Evolutionary conservation across 108 stramenopile genomes (phyloP).

Genomic region (Nitzschia inconspicua): DNA sequence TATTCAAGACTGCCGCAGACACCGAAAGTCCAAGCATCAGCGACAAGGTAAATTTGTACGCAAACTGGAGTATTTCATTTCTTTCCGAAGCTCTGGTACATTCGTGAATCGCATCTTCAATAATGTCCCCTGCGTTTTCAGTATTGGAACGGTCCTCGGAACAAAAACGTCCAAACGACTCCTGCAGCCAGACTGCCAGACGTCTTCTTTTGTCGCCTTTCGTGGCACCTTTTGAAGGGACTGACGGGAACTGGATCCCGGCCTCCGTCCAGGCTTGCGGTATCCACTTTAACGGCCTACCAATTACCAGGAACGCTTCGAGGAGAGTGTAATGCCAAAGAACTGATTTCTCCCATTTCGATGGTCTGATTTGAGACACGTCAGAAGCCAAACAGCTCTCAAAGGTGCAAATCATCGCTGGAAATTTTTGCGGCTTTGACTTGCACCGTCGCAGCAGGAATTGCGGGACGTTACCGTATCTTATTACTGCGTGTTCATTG

Average conservation of each 20-base stretch:
- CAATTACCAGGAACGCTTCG: conserved; percentile 25
- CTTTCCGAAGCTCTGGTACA: conserved; percentile 1
- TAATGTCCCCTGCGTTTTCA: too few species aligned
- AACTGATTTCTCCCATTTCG: conserved; percentile 12
- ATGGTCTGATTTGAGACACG: conserved; percentile 3
- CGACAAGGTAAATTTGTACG: conserved; percentile 15
- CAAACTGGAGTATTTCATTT: conserved; percentile 4
- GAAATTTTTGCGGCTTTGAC: conserved; percentile 2
- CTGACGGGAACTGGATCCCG: conserved; percentile 20
- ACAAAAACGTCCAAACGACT: not conserved
- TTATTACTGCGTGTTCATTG: not conserved
- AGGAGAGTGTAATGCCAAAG: conserved; percentile 18
- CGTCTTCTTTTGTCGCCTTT: not conserved
- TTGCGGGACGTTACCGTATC: conserved; percentile 2
- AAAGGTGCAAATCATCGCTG: conserved; percentile 23
- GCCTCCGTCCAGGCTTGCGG: conserved; percentile 40
- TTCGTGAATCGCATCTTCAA: not conserved
- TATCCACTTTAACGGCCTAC: conserved; percentile 23
- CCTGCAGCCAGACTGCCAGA: not conserved
- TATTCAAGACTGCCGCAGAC: conserved; percentile 15
- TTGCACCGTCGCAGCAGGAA: not conserved
- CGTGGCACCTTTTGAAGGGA: not conserved
- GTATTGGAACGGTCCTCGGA: too few species aligned
- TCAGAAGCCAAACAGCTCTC: not conserved
- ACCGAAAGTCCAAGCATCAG: conserved; percentile 19